Percentiles rank a stretch among this genome's conserved stretches.
phyloP scores from a whole-genome alignment of 2,329 filamentous ascomycete genomes.

The Phaeosphaeria sp. region DNA sequence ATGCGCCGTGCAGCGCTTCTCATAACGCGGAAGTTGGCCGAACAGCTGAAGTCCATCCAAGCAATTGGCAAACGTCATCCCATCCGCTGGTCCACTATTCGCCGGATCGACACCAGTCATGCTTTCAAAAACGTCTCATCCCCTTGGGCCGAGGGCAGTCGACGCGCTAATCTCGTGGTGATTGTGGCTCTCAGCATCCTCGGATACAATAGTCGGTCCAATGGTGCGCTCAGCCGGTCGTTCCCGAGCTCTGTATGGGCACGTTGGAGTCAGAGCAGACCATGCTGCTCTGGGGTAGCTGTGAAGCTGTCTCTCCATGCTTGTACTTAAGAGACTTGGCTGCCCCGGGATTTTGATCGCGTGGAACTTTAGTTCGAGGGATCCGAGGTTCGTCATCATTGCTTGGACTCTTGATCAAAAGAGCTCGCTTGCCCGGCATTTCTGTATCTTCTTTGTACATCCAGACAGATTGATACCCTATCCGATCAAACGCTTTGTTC shows the following conservation, averaged over 20 bases:
- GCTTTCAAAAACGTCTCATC: conserved; percentile 18
- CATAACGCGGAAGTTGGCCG: not conserved
- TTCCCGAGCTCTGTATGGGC: conserved; percentile 31
- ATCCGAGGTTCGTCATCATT: conserved; percentile 37
- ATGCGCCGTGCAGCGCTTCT: not conserved
- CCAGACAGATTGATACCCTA: not conserved
- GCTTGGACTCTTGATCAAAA: conserved; percentile 19
- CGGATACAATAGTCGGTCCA: conserved; percentile 41
- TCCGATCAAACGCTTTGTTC: not conserved
- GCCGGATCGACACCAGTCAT: conserved; percentile 31
- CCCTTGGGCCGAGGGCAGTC: conserved; percentile 45
- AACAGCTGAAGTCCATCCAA: conserved; percentile 20
- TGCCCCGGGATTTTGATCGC: conserved; percentile 15
- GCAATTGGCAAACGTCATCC: conserved; percentile 47
- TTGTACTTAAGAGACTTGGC: conserved; percentile 42
- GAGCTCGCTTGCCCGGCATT: conserved; percentile 1
- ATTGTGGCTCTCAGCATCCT: conserved; percentile 31
- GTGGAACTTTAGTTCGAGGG: conserved; percentile 9
- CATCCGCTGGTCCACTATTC: conserved; percentile 32
- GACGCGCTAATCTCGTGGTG: conserved; percentile 16
- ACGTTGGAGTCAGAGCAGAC: conserved; percentile 19
- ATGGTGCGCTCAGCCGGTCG: conserved; percentile 44
- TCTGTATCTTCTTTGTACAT: conserved; percentile 5
- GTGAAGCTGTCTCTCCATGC: conserved; percentile 17
- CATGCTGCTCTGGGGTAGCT: conserved; percentile 24